Evolutionary conservation across 768 basidiomycete genomes (phyloP), one percentile per base, ranked within the genome.

Genomic region (Tulasnella sp.): DNA sequence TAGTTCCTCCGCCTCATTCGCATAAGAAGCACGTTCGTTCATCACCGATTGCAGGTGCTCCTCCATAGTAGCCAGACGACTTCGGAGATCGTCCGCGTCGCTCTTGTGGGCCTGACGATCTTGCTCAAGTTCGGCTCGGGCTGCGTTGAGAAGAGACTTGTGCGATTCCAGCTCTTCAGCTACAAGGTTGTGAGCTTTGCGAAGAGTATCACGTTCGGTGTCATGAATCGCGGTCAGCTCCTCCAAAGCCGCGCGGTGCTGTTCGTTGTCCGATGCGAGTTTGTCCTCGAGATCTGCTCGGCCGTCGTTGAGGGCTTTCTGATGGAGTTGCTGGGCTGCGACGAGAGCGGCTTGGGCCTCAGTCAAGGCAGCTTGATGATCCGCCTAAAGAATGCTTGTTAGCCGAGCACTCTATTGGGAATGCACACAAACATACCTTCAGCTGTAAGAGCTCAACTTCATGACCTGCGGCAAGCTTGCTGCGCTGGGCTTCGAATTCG

Each of bases 161-260:
- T 76, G 71, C 21, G 48, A 42, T 14, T 68, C 72, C 16, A 81
- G 71, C 40, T 82, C 78, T 18, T 79, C 80, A n/a, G 74, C 58
- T 18, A 81, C 34, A 14, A 81, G 75, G 58, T 85, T 85, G 79
- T 84, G 85, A 58, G 86, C 86, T 79, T 84, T 85, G 38, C 83
- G 81, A 40, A 88, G 83, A 31, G 84, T 84, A 80, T 88, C 88
- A 24, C 87, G 86, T 76, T 91, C 90, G 62, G 88, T 85, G 34
- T 86, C 83, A 72, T 92, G 89, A 71, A 87, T 86, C 39, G 82
- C 83, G 79, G 89, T 86, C 31, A 92, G 84, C 21, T 89, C 89
- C n/a, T 88, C 87, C 31, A 92, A 80, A 2, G 87, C 83, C 18
- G 84, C 83, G 36, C 86, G 83, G 44, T 91, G 86, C 48, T 85